Evolutionary conservation across 176 grass and related monocot genomes (phyloP), one percentile per base, ranked within the genome.

Genomic region (Echinochloa phyllopogon): DNA sequence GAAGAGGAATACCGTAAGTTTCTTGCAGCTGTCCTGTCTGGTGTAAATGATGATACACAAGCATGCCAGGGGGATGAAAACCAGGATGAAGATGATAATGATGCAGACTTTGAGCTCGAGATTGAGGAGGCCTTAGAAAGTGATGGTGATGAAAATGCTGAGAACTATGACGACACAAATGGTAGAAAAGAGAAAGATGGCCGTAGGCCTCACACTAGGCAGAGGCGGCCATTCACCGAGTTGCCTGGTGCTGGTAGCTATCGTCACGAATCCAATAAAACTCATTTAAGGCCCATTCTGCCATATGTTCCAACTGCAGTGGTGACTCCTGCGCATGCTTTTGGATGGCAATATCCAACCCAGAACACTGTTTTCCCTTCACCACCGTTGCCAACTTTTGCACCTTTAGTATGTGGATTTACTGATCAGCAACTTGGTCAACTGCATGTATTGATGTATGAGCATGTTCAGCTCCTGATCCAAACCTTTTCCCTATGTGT

Each of bases 11-110:
- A 98, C 49, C 89, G 55, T 48, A 95, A 92, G 84, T 98, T 98
- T 94, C 93, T 98, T 93, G 88, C 93, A 53, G 88, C 91, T 85
- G 93, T 98, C 72, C 82, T 98, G 25, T 86, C 88, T 69, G 93
- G 80, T 76, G 82, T 71, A 87, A 75, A 55, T 18, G 42, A 77
- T 94, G 86, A 72, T 61, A 44, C 67, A 82, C 86, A 90, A 42
- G 47, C 71, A 41, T 85, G 84, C 77, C 89, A 91, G 21, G 87
- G 85, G 59, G 86, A 87, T 24, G 89, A 94, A 86, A 90, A 81
- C 55, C 87, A 91, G 61, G 95, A 98, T 87, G 95, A 98, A 83
- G 95, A 98, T 81, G 95, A 98, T 76, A 95, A 95, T 88, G 95
- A 95, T 88, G 95, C 87, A 39, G 95, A 98, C 65, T 98, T 98